Evolutionary conservation across 768 basidiomycete genomes (phyloP), one percentile per base, ranked within the genome.

Genomic region (Postia placenta): DNA sequence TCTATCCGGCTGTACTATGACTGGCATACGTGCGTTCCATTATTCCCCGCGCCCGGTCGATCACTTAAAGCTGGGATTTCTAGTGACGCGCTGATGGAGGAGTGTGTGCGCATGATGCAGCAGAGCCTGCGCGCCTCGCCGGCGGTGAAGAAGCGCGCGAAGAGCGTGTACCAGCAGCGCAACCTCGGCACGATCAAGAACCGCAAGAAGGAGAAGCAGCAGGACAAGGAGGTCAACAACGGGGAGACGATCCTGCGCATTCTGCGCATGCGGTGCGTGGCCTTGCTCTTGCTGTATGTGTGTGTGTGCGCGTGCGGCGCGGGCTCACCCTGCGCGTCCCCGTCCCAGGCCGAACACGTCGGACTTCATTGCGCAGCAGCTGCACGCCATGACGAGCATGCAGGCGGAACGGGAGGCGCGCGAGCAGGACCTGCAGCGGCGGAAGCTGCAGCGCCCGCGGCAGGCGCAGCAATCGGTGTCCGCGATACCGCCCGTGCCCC

Each of bases 101-200:
- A 96, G 69, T 96, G 92, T 56, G 92, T 96, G 17, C 83, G 89
- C 6, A 87, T 92, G 74, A 93, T 95, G 83, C 93, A 95, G 60
- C 85, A 91, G 57, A 86, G 78, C 11, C 71, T 97, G 28, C 79
- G 86, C 12, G 75, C 79, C 4, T 75, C 83, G 1, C 81, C 89
- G 5, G 79, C 86, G 9, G 73, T 88, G 56, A 89, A 88, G 74
- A 90, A 88, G 65, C 85, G 92, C 9, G 87, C 83, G 2, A 98
- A 98, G 77, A 92, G 90, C 52, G 88, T 99, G 17, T 89, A 92
- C 55, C 74, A 83, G 11, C 93, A 95, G 60, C 82, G 92, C 42
- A 99, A 97, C 65, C 79, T 98, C 5, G 95, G 95, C 11, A 99
- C 96, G 5, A 98, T 99, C 65, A 85, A 85, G 66, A 83, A 93